phyloP scores from a whole-genome alignment of 78 protist genomes.

The Dictyostelium purpureum region DNA sequence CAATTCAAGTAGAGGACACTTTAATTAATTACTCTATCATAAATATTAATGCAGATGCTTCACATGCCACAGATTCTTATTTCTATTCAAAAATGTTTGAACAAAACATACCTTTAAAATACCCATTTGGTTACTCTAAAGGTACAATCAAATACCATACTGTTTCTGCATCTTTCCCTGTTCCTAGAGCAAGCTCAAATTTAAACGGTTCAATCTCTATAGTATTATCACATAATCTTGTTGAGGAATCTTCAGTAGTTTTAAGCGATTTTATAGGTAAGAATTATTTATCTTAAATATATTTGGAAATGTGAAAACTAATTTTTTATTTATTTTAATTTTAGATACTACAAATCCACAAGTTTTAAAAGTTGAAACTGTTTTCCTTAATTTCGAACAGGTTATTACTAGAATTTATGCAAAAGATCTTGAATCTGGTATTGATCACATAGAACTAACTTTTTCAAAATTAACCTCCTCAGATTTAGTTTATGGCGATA shows the following conservation, averaged over 20 bases:
- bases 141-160: background rate
- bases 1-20: background rate
- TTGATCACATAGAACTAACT: background rate
- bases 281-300: background rate
- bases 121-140: background rate
- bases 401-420: background rate
- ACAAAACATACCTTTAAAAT: background rate
- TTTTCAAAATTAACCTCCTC: background rate
- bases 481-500: constrained; percentile 11
- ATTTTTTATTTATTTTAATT: background rate
- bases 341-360: background rate
- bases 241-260: no score
- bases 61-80: background rate
- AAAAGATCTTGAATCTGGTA: background rate
- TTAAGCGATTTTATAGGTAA: background rate
- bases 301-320: background rate
- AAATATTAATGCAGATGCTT: background rate
- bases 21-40: background rate
- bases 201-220: no score
- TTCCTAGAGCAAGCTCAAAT: no score
- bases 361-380: background rate
- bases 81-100: background rate
- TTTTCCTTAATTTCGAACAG: background rate
- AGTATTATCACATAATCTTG: background rate
- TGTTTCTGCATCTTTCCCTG: background rate